Base-by-base conservation (phyloP, 352 stramenopile species). In the Phytophthora citricola region DNA sequence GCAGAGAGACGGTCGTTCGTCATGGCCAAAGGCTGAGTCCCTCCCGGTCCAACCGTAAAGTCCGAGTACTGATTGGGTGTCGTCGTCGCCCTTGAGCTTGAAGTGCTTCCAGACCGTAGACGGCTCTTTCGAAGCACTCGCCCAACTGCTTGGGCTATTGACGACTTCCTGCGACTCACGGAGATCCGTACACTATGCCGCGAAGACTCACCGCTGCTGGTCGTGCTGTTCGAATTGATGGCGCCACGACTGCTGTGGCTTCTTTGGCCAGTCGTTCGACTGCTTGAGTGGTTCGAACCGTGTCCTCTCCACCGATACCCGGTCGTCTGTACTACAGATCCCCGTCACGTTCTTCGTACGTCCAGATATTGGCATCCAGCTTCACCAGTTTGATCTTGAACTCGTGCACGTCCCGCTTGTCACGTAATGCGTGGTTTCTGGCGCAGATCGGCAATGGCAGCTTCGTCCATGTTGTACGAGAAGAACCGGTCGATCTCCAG, bases 361-460 rank as follows among this genome's bases (percentile, higher is more conserved):
- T 86, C 85, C 85, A 93, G 24, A 93, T 87, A 49, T 89, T 91
- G 2, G 82, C 85, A 52, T 93, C 85, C 26, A 93, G 69, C 53
- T 90, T 91, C 3, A 85, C 73, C 17, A 93, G 45, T 59, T 92
- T 88, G 45, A 93, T 80, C 51, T 83, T 79, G 53, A 89, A 92
- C 53, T 93, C 79, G 32, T 81, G 69, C 34, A 93, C 73, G 31
- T 86, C 76, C 6, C 61, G 73, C 54, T 90, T 90, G 44, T 92
- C 81, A 2, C 74, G 75, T 11, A 92, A 56, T 8, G 79, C 72
- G 48, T 81, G 65, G 24, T 87, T 87, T 0, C 22, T 74, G 73
- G 17, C 74, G 71, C 6, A 80, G 44, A 50, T 90, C 80, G 10
- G 67, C 63, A 2, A 76, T 48, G 17, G 76, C 69, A 32, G 81